Evolutionary conservation across 257 asterid genomes (phyloP).

Genomic region (Lavandula angustifolia): DNA sequence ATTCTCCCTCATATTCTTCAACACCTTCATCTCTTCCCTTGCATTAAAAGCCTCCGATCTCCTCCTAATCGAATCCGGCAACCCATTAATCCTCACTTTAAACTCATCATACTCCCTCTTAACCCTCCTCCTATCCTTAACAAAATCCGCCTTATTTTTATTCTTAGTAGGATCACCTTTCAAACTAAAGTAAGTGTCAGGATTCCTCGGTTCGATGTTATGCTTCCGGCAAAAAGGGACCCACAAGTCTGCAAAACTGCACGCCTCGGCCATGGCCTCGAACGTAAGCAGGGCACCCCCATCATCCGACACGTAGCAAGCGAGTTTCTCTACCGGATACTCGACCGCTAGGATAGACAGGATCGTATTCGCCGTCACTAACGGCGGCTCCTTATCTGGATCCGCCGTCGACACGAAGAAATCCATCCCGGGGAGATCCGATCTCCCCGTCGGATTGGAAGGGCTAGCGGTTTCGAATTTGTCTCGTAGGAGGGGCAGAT

Average conservation of each 20-base stretch:
- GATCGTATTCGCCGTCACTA: conserved; percentile 57
- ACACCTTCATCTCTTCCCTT: conserved; percentile 55
- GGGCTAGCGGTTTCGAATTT: conserved; percentile 56
- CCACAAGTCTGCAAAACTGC: conserved; percentile 67
- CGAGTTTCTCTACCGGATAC: conserved; percentile 60
- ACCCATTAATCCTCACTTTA: conserved; percentile 57
- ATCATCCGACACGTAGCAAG: conserved; percentile 62
- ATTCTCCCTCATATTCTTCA: conserved; percentile 51
- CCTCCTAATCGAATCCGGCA: conserved; percentile 55
- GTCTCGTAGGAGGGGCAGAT: conserved; percentile 42
- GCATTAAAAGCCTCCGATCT: conserved; percentile 64
- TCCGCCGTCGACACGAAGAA: conserved; percentile 65
- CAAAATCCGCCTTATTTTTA: conserved; percentile 51
- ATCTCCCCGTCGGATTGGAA: conserved; percentile 53
- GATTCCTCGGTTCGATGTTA: conserved; percentile 62
- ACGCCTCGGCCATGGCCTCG: conserved; percentile 74
- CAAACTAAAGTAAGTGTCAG: conserved; percentile 48
- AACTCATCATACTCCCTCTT: conserved; percentile 68
- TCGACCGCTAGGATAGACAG: conserved; percentile 57
- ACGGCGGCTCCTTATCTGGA: conserved; percentile 71
- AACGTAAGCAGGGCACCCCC: conserved; percentile 70
- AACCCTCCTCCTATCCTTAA: conserved; percentile 53
- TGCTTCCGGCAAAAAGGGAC: conserved; percentile 67
- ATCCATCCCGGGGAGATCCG: conserved; percentile 64
- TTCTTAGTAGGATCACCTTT: conserved; percentile 60